Evolutionary conservation across 345 rosid genomes (phyloP), one percentile per base, ranked within the genome.

Genomic region (Citrus maxima): DNA sequence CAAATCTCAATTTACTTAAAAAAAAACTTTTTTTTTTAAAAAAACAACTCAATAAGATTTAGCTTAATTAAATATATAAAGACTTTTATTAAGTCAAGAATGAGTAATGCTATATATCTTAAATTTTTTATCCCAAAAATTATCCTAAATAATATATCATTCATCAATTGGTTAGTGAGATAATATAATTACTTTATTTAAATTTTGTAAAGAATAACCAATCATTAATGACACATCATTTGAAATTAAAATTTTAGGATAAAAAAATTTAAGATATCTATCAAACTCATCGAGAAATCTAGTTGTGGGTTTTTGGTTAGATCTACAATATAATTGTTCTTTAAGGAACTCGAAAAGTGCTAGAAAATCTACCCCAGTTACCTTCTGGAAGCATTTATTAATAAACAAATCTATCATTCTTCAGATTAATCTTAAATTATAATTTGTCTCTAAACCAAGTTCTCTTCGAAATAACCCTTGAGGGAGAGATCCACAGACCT

Each of bases 101-200:
- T 0, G 5, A 3, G 5, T 46, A 46, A 3, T 46, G 4, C 0
- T 46, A 12, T 46, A 13, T 2, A 46, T 46, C 5, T 12, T 46
- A 46, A 12, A 3, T 10, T 42, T 10, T 42, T 42, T 2, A 5
- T 35, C 7, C 1, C 0, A 35, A 35, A 46, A 13, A 46, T 12
- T 42, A 46, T 46, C 13, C 0, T 46, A 12, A 46, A 46, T 46
- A 2, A 13, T 46, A 0, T 46, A 4, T 0, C 1, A 13, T 13
- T 12, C 5, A 1, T 3, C 0, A 46, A 46, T 46, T 46, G 0
- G 0, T 46, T 3, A 13, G 0, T 46, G 0, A 13, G 1, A 46
- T 46, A 3, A 42, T 42, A 42, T 10, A 42, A 10, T 42, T 10
- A 12, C 0, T 46, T 46, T 0, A 13, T 12, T 46, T 46, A 1